phyloP scores from a whole-genome alignment of 2,329 filamentous ascomycete genomes.

The Botryotinia narcissicola region DNA sequence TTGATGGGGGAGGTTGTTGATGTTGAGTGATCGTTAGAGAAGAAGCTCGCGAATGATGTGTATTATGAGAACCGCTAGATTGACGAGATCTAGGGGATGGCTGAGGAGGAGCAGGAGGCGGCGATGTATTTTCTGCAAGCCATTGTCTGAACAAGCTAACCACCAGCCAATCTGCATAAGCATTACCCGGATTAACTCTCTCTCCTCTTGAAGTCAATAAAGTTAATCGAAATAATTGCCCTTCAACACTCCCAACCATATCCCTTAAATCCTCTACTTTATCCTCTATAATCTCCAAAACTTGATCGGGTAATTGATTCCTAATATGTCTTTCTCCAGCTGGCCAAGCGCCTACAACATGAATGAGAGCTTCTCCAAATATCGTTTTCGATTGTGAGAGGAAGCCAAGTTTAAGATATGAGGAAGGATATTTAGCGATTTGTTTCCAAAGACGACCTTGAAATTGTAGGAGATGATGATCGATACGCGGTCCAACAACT shows the following conservation, averaged over 20 bases:
- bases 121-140: slow-evolving; percentile 85
- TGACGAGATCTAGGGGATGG: slow-evolving; percentile 36
- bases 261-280: slow-evolving; percentile 92
- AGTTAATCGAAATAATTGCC: slow-evolving; percentile 75
- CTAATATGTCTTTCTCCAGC: slow-evolving; percentile 74
- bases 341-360: slow-evolving; percentile 94
- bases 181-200: slow-evolving; percentile 73
- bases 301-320: slow-evolving; percentile 65
- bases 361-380: slow-evolving; percentile 83
- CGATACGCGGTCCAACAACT: slow-evolving; percentile 84
- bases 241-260: slow-evolving; percentile 74
- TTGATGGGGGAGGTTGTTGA: slow-evolving; percentile 9
- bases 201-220: slow-evolving; percentile 75
- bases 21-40: slow-evolving; percentile 15
- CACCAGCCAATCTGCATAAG: slow-evolving; percentile 86
- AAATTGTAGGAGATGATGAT: slow-evolving; percentile 91
- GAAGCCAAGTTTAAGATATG: slow-evolving; percentile 86
- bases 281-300: slow-evolving; percentile 89
- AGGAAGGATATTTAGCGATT: slow-evolving; percentile 92
- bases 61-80: slow-evolving; percentile 18
- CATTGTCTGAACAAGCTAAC: slow-evolving; percentile 87
- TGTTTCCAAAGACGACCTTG: slow-evolving; percentile 91
- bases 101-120: slow-evolving; percentile 49
- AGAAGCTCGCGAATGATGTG: slow-evolving; percentile 50
- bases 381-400: slow-evolving; percentile 80